Conservation (phyloP, 2,329 filamentous ascomycete genomes). For the Fusarium piperis region DNA sequence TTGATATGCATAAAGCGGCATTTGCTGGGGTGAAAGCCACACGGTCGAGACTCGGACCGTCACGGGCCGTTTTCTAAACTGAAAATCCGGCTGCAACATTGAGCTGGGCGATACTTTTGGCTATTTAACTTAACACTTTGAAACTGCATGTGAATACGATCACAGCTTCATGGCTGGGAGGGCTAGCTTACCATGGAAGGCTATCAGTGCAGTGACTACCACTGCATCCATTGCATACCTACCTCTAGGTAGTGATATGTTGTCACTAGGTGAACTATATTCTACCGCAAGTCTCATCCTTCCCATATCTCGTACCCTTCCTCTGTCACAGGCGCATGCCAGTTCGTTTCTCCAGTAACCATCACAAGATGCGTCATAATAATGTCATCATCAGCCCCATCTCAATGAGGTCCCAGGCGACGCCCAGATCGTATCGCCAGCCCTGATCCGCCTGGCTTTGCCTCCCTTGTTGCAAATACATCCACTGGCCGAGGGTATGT, state of each 20-base stretch:
- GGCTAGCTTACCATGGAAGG: neutral
- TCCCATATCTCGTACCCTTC: neutral
- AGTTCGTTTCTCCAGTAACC: neutral
- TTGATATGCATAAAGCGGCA: neutral
- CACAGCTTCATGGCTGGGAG: neutral
- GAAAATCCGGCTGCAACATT: neutral
- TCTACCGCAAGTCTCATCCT: neutral
- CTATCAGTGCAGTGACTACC: neutral
- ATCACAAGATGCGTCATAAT: neutral
- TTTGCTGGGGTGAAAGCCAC: neutral
- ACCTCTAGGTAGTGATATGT: neutral
- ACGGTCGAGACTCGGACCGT: neutral
- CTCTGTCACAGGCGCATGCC: neutral
- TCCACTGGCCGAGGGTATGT: neutral
- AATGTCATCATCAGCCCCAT: neutral
- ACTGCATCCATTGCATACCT: neutral
- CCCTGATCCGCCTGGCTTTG: neutral
- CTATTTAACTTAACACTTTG: neutral
- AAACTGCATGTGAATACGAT: neutral
- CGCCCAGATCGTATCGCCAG: neutral
- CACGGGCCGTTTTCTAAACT: neutral
- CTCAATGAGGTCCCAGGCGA: neutral
- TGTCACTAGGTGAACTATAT: neutral
- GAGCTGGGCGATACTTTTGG: neutral
- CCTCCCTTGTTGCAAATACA: neutral